A percentile compares a stretch with the other conserved stretches of the same genome.
These are phyloP conservation scores for Tetrapyrgos nigripes DNA, from an alignment of 1,284 basidiomycete genomes.

Conservation along the genomic window DNA sequence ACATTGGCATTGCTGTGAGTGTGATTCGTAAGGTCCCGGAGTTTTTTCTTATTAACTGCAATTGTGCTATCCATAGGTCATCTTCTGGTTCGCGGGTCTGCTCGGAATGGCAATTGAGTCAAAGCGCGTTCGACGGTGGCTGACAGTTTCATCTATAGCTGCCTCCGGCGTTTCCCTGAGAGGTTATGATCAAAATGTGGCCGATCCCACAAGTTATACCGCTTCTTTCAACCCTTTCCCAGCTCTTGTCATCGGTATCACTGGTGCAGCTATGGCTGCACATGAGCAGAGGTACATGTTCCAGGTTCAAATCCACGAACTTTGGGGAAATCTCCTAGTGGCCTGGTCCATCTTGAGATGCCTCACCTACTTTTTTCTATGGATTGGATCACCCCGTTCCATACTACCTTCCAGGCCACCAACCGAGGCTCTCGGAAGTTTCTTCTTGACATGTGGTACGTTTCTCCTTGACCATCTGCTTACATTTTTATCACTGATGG, in stretches of 20 bases:
- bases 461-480: no score
- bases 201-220: conserved; percentile 75
- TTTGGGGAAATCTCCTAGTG: conserved; percentile 94
- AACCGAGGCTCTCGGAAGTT: conserved; percentile 89
- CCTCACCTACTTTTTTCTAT: conserved; percentile 94
- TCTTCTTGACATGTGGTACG: conserved; percentile 88
- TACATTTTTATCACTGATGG: no score
- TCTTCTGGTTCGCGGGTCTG: conserved; percentile 96
- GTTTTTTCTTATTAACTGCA: conserved; percentile 8
- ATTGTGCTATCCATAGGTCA: conserved; percentile 64
- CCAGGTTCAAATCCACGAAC: conserved; percentile 87
- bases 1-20: conserved; percentile 90
- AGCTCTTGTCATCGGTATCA: conserved; percentile 91
- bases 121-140: conserved; percentile 70
- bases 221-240: conserved; percentile 95
- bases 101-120: conserved; percentile 93
- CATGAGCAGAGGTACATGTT: conserved; percentile 92
- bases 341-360: conserved; percentile 81
- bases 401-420: conserved; percentile 92
- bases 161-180: conserved; percentile 44
- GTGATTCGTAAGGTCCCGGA: background rate
- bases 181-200: conserved; percentile 47
- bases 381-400: conserved; percentile 79
- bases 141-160: conserved; percentile 61
- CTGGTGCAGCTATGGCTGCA: conserved; percentile 95